Base-by-base conservation (phyloP, 2,329 filamentous ascomycete species). In the Lomentospora prolificans region DNA sequence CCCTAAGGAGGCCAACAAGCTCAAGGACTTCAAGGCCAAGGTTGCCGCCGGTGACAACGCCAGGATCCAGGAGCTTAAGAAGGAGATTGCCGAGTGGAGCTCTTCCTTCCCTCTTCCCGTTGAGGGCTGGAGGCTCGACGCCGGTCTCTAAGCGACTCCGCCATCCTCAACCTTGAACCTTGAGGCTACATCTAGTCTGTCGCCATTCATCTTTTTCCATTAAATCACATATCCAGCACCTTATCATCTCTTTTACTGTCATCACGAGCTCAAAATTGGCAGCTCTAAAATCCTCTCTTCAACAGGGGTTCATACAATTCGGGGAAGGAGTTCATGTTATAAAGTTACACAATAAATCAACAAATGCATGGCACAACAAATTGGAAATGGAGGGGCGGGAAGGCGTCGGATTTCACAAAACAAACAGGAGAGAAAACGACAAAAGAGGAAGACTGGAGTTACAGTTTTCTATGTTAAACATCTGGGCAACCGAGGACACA, bases 1-100 rank as follows among this genome's bases (percentile, higher is more conserved):
- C 24, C 92, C 94, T 71, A 96, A 96, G 84, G 88, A 94, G 74
- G 90, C 89, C 67, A 99, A 97, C 85, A 96, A 95, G 85, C 89
- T 95, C 72, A 97, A 97, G 85, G 94, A 99, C 80, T 97, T 99
- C 87, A 95, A 92, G 81, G 85, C 84, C 70, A 92, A 90, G 82
- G 89, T 96, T 60, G 82, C 87, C 57, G 76, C 79, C 63, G 91
- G 90, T 61, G 81, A 86, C 67, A 79, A 95, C 51, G 73, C 82
- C 59, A 88, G 91, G 78, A 92, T 99, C 75, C 85, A 87, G 70
- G 81, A 80, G 63, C 80, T 96, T 70, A 88, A 85, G 78, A 87
- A 90, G 77, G 92, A 97, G 81, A 90, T 99, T 70, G 79, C 89
- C 50, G 75, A 75, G 51, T 99, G 92, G 92, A 89, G 89, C 69